phyloP scores from a whole-genome alignment of 148 eudicot species.

The Arbutus unedo region DNA sequence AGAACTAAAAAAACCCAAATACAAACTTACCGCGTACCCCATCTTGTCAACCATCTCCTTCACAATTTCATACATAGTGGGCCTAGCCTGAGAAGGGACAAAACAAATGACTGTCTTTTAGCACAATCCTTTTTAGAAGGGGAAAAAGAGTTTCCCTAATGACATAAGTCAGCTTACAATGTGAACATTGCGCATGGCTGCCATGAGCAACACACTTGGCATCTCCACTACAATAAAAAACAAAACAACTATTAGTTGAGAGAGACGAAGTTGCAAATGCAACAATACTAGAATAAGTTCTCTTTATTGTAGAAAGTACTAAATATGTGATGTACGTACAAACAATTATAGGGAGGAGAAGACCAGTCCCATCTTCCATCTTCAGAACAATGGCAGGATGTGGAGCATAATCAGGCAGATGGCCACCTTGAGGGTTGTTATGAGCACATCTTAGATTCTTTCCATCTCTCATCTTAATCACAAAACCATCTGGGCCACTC shows the following conservation, averaged over 20 bases:
- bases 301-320: neutral
- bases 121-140: neutral
- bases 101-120: neutral
- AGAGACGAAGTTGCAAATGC: slow-evolving; percentile 2
- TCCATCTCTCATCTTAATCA: slow-evolving; percentile 89
- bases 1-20: neutral
- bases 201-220: slow-evolving; percentile 89
- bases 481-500: slow-evolving; percentile 82
- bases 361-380: slow-evolving; percentile 97
- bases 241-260: neutral
- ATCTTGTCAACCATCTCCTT: slow-evolving; percentile 93
- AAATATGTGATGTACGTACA: slow-evolving; percentile 46
- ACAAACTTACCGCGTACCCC: slow-evolving; percentile 73
- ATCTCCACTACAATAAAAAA: slow-evolving; percentile 79
- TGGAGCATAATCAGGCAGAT: slow-evolving; percentile 87
- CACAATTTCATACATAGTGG: slow-evolving; percentile 85
- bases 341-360: slow-evolving; percentile 92
- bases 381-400: slow-evolving; percentile 95
- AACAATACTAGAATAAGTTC: slow-evolving; percentile 9
- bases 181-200: slow-evolving; percentile 82
- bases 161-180: slow-evolving; percentile 47
- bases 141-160: neutral
- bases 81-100: slow-evolving; percentile 66
- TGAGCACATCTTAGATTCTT: slow-evolving; percentile 71
- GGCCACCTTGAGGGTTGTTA: slow-evolving; percentile 79